phyloP scores from a whole-genome alignment of 495 filamentous ascomycete species.

The Talaromyces thailandensis region DNA sequence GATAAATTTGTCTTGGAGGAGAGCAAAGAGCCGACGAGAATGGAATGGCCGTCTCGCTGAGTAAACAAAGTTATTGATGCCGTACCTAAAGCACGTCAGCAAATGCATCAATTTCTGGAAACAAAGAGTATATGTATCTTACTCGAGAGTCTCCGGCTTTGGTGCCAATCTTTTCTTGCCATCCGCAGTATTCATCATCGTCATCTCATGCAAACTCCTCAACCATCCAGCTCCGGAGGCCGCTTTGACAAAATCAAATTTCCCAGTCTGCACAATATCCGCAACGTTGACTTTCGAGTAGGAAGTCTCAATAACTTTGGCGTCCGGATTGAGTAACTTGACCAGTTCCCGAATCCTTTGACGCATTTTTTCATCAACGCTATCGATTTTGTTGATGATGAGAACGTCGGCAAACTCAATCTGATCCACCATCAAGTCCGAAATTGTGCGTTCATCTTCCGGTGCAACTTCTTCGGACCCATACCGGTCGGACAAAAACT shows the following conservation, averaged over 20 bases:
- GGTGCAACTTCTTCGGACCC: constrained; percentile 29
- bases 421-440: constrained; percentile 52
- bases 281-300: constrained; percentile 39
- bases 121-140: constrained; percentile 9
- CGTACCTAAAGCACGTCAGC: constrained; percentile 26
- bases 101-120: background rate
- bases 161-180: constrained; percentile 34
- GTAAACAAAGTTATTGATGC: constrained; percentile 50
- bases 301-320: constrained; percentile 37
- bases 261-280: constrained; percentile 41
- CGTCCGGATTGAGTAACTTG: constrained; percentile 39
- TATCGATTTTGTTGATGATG: constrained; percentile 47
- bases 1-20: constrained; percentile 47
- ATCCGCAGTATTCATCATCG: constrained; percentile 26
- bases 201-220: constrained; percentile 43
- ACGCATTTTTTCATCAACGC: constrained; percentile 25
- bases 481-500: constrained; percentile 44
- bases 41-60: constrained; percentile 43
- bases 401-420: constrained; percentile 56
- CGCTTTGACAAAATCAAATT: constrained; percentile 36
- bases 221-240: constrained; percentile 39
- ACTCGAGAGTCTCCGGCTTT: constrained; percentile 49
- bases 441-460: constrained; percentile 52
- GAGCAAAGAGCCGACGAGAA: constrained; percentile 35
- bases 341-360: constrained; percentile 34